phyloP scores from a whole-genome alignment of 2,329 filamentous ascomycete species.

The Hymenoscyphus linearis region DNA sequence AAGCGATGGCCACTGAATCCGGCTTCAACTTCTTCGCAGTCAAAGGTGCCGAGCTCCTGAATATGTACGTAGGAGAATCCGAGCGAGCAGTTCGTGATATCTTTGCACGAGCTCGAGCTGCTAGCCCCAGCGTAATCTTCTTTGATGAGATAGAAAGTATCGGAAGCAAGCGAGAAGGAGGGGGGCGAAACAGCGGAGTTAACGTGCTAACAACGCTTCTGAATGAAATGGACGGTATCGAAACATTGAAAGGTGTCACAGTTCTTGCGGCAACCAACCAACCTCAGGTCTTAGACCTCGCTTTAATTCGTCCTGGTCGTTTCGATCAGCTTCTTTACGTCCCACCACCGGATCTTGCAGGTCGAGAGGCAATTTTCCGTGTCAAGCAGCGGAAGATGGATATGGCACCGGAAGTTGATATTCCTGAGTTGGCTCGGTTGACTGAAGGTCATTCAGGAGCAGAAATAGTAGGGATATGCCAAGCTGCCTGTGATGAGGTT shows the following conservation, averaged over 20 bases:
- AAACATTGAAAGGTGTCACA: constrained; percentile 74
- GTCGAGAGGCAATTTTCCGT: constrained; percentile 69
- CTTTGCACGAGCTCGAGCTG: constrained; percentile 79
- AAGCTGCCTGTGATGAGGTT: constrained; percentile 44
- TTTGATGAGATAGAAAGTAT: constrained; percentile 96
- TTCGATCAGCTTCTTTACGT: constrained; percentile 85
- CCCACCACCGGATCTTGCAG: constrained; percentile 67
- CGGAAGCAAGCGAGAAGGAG: constrained; percentile 42
- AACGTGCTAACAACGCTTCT: constrained; percentile 86
- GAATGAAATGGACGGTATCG: constrained; percentile 95
- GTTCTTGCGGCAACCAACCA: constrained; percentile 90
- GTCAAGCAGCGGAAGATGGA: constrained; percentile 60
- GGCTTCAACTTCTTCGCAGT: constrained; percentile 92
- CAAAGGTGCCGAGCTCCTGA: constrained; percentile 87
- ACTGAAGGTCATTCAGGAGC: constrained; percentile 82
- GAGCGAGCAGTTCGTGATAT: constrained; percentile 81
- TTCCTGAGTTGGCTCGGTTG: constrained; percentile 53
- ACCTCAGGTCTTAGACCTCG: constrained; percentile 79
- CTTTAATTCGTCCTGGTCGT: constrained; percentile 77
- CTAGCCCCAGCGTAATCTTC: constrained; percentile 88
- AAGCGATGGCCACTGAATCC: constrained; percentile 85
- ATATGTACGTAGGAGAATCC: constrained; percentile 96
- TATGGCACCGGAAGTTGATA: constrained; percentile 58
- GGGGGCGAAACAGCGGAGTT: constrained; percentile 48
- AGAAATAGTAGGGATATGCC: constrained; percentile 63